Evolutionary conservation across 1,139 yeast genomes (phyloP).

Genomic region (Scheffersomyces quercinus): DNA sequence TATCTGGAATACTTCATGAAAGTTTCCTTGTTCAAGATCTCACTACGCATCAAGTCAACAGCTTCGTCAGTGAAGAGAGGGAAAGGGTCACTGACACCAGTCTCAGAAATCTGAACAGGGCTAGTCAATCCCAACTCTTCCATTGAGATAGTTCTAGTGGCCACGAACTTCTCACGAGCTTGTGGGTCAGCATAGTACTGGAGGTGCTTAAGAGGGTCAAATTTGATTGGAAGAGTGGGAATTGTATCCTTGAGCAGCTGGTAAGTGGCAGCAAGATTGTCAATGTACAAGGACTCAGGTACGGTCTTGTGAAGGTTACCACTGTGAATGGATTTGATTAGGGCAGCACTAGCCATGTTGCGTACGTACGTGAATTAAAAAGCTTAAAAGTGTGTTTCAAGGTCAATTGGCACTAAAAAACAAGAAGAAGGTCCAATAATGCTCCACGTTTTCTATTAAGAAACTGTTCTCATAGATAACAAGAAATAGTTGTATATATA

Average conservation of each 20-base stretch:
- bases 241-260: conserved; percentile 8
- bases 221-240: conserved; percentile 15
- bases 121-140: conserved; percentile 43
- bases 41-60: conserved; percentile 53
- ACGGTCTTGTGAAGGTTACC: conserved; percentile 24
- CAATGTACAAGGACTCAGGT: conserved; percentile 16
- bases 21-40: conserved; percentile 44
- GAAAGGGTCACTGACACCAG: conserved; percentile 59
- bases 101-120: conserved; percentile 43
- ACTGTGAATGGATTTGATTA: conserved; percentile 13
- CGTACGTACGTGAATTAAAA: not conserved
- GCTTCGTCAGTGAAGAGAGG: conserved; percentile 61
- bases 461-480: no score
- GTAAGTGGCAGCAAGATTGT: conserved; percentile 12
- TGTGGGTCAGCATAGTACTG: conserved; percentile 31
- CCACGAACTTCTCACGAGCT: conserved; percentile 24
- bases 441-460: no score
- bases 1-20: conserved; percentile 46
- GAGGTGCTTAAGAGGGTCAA: conserved; percentile 49
- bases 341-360: conserved; percentile 10
- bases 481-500: no score
- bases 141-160: conserved; percentile 47
- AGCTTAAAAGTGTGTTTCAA: not conserved
- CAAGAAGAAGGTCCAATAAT: no score
- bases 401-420: no score